Percentiles rank a stretch among this genome's conserved stretches.
Evolutionary conservation across 805 yeast species (phyloP).

Genomic region (Candida chilensis): DNA sequence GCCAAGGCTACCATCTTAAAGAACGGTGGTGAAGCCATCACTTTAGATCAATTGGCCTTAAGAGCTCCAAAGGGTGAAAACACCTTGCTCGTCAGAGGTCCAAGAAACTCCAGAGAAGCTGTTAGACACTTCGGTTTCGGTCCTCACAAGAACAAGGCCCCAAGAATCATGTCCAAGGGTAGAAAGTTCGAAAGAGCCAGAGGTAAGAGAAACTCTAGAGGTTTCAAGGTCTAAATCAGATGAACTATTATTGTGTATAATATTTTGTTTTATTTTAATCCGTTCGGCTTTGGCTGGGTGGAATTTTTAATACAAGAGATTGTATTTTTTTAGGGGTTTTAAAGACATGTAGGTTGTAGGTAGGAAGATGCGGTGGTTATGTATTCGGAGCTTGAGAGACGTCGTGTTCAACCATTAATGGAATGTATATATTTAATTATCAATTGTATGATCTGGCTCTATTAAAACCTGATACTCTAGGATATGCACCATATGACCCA

Average conservation of each 20-base stretch:
- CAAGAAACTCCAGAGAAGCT: constrained; percentile 98
- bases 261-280: no score
- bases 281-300: no score
- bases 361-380: no score
- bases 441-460: no score
- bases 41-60: constrained; percentile 97
- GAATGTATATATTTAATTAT: no score
- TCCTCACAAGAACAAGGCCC: constrained; percentile 99
- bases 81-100: constrained; percentile 97
- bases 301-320: no score
- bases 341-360: no score
- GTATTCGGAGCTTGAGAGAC: no score
- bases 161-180: constrained; percentile 94
- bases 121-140: constrained; percentile 99
- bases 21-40: constrained; percentile 99
- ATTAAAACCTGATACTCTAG: no score
- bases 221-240: constrained; percentile 92
- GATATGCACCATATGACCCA: no score
- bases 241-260: constrained; percentile 2
- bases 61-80: constrained; percentile 99
- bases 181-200: constrained; percentile 99
- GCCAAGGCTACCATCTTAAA: constrained; percentile 96
- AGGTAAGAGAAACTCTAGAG: constrained; percentile 99
- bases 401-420: no score
- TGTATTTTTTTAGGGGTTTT: no score